phyloP scores from a whole-genome alignment of 805 yeast genomes.

The Candida michaelii region DNA sequence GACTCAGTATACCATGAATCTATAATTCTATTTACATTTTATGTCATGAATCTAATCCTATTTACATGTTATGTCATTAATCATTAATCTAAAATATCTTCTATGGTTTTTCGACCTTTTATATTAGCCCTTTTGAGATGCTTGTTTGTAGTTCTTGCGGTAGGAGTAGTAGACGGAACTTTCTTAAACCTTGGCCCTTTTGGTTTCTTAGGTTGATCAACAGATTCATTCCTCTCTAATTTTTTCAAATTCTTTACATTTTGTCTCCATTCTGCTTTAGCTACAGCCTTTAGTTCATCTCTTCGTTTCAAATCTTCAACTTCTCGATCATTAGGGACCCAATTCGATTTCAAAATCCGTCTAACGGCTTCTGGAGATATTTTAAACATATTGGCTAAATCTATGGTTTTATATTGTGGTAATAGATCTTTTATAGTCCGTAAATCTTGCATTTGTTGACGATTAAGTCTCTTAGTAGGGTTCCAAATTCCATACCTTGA shows the following conservation, averaged over 20 bases:
- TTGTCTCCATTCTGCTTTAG: constrained; percentile 2
- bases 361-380: constrained; percentile 82
- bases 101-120: background rate
- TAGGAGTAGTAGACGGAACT: background rate
- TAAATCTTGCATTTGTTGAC: constrained; percentile 68
- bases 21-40: background rate
- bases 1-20: too few relatives aligned
- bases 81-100: constrained; percentile 5
- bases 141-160: background rate
- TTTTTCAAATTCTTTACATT: background rate
- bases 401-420: constrained; percentile 62
- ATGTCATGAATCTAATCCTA: background rate
- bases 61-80: too few relatives aligned
- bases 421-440: constrained; percentile 51
- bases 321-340: constrained; percentile 68
- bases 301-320: constrained; percentile 45
- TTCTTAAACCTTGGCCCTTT: background rate
- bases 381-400: constrained; percentile 61
- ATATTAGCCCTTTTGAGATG: background rate
- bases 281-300: constrained; percentile 40
- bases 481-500: constrained; percentile 69
- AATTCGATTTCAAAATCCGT: constrained; percentile 72
- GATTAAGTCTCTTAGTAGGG: constrained; percentile 64
- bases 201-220: background rate
- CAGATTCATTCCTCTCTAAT: background rate